A percentile compares a stretch with the other conserved stretches of the same genome.
phyloP scores from a whole-genome alignment of 306 rosid genomes.

The Vicia faba region DNA sequence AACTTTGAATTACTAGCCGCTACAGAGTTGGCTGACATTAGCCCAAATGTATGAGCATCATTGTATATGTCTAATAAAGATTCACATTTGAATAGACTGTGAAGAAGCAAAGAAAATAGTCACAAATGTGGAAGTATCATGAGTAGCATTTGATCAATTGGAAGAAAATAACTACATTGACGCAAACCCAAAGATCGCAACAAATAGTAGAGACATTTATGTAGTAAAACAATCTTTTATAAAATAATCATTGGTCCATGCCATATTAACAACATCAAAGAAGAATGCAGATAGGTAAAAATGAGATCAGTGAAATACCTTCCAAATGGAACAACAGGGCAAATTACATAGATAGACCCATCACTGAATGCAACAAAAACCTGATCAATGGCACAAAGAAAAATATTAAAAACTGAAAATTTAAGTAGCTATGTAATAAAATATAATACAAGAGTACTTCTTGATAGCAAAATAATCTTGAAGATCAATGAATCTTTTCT shows the following conservation, averaged over 20 bases:
- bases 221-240: slow-evolving; percentile 7
- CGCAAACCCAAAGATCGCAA: background rate
- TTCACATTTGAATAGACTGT: slow-evolving; percentile 79
- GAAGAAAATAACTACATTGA: slow-evolving; percentile 30
- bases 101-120: slow-evolving; percentile 37
- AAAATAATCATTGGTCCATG: slow-evolving; percentile 20
- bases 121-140: slow-evolving; percentile 35
- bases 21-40: slow-evolving; percentile 62
- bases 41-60: slow-evolving; percentile 84
- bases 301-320: slow-evolving; percentile 57
- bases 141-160: slow-evolving; percentile 12
- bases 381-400: slow-evolving; percentile 49
- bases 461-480: slow-evolving; percentile 22
- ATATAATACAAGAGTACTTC: slow-evolving; percentile 1
- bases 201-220: slow-evolving; percentile 12
- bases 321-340: slow-evolving; percentile 95
- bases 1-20: slow-evolving; percentile 71
- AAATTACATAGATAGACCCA: slow-evolving; percentile 80
- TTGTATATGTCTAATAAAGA: slow-evolving; percentile 72
- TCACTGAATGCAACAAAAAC: slow-evolving; percentile 82
- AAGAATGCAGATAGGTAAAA: slow-evolving; percentile 5
- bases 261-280: slow-evolving; percentile 5
- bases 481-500: slow-evolving; percentile 17
- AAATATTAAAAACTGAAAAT: slow-evolving; percentile 26
- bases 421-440: slow-evolving; percentile 22